A percentile compares a stretch with the other conserved stretches of the same genome.
These are phyloP conservation scores for Zygosaccharomyces bisporus DNA, from an alignment of 805 yeast species.

Conservation along the genomic window DNA sequence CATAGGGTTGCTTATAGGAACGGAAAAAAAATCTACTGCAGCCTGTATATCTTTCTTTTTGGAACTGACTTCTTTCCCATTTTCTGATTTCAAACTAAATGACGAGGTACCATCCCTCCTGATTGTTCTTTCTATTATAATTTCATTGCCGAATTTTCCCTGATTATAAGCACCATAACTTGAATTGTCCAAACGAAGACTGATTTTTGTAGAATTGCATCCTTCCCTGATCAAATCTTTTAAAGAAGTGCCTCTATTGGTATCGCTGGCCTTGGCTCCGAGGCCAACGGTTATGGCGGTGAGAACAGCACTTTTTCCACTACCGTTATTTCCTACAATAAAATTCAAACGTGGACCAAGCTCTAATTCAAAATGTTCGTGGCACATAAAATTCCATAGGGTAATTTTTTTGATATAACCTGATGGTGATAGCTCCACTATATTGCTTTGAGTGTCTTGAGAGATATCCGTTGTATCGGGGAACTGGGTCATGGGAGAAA, in stretches of 20 bases:
- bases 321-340: slow-evolving; percentile 86
- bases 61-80: slow-evolving; percentile 51
- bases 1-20: slow-evolving; percentile 85
- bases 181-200: slow-evolving; percentile 58
- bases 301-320: slow-evolving; percentile 84
- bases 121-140: slow-evolving; percentile 66
- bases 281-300: slow-evolving; percentile 85
- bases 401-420: slow-evolving; percentile 67
- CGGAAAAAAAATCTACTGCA: slow-evolving; percentile 65
- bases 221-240: slow-evolving; percentile 77
- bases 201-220: slow-evolving; percentile 59
- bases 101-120: slow-evolving; percentile 48
- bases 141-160: slow-evolving; percentile 61
- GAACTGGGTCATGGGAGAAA: slow-evolving; percentile 32
- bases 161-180: slow-evolving; percentile 65
- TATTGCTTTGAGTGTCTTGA: slow-evolving; percentile 2
- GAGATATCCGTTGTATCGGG: slow-evolving; percentile 10
- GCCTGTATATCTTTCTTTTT: slow-evolving; percentile 64
- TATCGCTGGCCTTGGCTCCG: slow-evolving; percentile 84
- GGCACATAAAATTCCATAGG: slow-evolving; percentile 84
- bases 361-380: slow-evolving; percentile 67
- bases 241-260: slow-evolving; percentile 75
- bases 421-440: slow-evolving; percentile 33
- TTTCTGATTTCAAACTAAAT: slow-evolving; percentile 53
- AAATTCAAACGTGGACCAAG: slow-evolving; percentile 81